Conservation (phyloP, 2,329 filamentous ascomycete genomes). For the Onygenales sp. region DNA sequence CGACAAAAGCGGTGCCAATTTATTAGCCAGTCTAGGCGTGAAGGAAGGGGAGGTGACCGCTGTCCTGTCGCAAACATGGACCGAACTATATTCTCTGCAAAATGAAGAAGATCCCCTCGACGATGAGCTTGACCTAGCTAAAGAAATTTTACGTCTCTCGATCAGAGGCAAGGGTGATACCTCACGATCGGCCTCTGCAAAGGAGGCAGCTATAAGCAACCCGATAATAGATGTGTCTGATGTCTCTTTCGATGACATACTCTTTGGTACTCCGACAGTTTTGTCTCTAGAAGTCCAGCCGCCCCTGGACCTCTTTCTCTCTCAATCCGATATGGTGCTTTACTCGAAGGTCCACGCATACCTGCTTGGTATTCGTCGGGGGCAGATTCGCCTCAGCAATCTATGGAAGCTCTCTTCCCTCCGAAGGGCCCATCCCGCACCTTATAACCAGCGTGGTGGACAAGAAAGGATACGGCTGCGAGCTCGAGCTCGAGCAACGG, state of each 20-base stretch:
- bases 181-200: constrained; percentile 8
- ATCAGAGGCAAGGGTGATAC: constrained; percentile 27
- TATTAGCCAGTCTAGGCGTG: constrained; percentile 54
- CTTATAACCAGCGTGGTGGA: constrained; percentile 53
- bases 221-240: constrained; percentile 28
- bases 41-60: constrained; percentile 82
- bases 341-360: constrained; percentile 87
- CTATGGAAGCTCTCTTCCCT: constrained; percentile 79
- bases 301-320: constrained; percentile 80
- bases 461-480: constrained; percentile 55
- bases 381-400: constrained; percentile 73
- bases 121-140: constrained; percentile 73
- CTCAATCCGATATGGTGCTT: constrained; percentile 60
- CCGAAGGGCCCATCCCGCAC: constrained; percentile 65
- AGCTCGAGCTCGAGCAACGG: constrained; percentile 51
- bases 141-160: constrained; percentile 61
- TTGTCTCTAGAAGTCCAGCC: constrained; percentile 66
- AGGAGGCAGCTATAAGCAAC: constrained; percentile 14
- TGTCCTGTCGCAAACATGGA: constrained; percentile 68
- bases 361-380: constrained; percentile 72
- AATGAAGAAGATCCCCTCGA: constrained; percentile 65
- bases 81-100: constrained; percentile 65
- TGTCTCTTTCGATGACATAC: constrained; percentile 60
- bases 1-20: constrained; percentile 41
- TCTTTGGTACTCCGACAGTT: constrained; percentile 66